phyloP scores from a whole-genome alignment of 2,329 filamentous ascomycete species.

The Didymella exigua region DNA sequence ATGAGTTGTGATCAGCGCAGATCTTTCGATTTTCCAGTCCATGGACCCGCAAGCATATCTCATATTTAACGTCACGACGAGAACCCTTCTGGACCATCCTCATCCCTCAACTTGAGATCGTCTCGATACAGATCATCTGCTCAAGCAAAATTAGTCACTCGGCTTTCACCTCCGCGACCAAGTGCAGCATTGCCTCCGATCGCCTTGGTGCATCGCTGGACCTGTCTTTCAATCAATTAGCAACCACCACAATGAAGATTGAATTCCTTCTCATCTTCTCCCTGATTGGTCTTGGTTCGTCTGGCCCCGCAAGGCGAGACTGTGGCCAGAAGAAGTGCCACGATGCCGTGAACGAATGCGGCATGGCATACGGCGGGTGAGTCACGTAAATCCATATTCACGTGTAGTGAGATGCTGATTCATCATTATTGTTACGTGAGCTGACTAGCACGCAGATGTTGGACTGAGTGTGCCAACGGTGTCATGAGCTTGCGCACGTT shows the following conservation, averaged over 20 bases:
- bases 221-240: neutral
- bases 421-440: neutral
- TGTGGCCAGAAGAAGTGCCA: slow-evolving; percentile 28
- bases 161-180: neutral
- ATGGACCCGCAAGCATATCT: neutral
- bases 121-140: neutral
- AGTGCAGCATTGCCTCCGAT: neutral
- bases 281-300: slow-evolving; percentile 9
- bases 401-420: neutral
- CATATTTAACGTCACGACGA: slow-evolving; percentile 3
- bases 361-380: slow-evolving; percentile 28
- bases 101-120: neutral
- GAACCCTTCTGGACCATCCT: neutral
- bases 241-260: neutral
- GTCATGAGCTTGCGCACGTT: slow-evolving; percentile 13
- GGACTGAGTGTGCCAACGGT: slow-evolving; percentile 14
- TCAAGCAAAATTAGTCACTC: neutral
- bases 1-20: neutral
- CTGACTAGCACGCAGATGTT: slow-evolving; percentile 12
- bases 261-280: neutral
- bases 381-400: neutral
- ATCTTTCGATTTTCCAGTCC: neutral
- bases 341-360: slow-evolving; percentile 27
- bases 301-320: slow-evolving; percentile 23
- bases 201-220: neutral